Evolutionary conservation across 306 rosid species (phyloP), one percentile per base, ranked within the genome.

Genomic region (Vigna hirtella): DNA sequence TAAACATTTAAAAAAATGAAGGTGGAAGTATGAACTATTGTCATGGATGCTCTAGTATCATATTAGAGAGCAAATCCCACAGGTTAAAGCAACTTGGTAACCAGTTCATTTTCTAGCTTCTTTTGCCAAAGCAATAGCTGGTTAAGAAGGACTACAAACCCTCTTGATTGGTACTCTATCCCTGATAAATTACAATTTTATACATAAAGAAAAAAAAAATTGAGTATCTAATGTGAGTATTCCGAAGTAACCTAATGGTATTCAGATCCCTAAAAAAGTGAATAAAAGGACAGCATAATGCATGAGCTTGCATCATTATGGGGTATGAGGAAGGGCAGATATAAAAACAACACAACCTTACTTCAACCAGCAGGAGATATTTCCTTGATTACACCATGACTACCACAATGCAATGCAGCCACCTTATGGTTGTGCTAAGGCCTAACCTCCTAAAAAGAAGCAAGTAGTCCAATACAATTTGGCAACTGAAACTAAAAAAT

Each of bases 11-110:
- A 51, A 38, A 53, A 20, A 38, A 53, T 38, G 55, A 26, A 55
- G 63, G 28, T 10, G 20, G 34, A n/a, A 76, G 52, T 63, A 26
- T 49, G 38, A 50, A 22, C 4, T 63, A 52, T 2, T 9, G 66
- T 53, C 73, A 16, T 65, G 24, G 70, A 66, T 42, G 36, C 49
- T 42, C 49, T 67, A 8, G 56, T 57, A 77, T 45, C 40, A 76
- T 20, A 22, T 36, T 40, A 65, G 40, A 5, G 15, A 77, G 17
- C 47, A 66, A 61, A 55, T 15, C 50, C 43, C 49, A 43, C 67
- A 53, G 53, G 52, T 15, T 40, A 7, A 42, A 55, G 24, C 36
- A n/a, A 43, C n/a, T 55, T 26, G 42, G 36, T 53, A 36, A 51
- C 26, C 28, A 42, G 18, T 43, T 50, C 12, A 24, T 20, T 55